These are phyloP conservation scores for Pyrenochaeta sp. DNA, from an alignment of 2,329 filamentous ascomycete species.

Conservation along the genomic window DNA sequence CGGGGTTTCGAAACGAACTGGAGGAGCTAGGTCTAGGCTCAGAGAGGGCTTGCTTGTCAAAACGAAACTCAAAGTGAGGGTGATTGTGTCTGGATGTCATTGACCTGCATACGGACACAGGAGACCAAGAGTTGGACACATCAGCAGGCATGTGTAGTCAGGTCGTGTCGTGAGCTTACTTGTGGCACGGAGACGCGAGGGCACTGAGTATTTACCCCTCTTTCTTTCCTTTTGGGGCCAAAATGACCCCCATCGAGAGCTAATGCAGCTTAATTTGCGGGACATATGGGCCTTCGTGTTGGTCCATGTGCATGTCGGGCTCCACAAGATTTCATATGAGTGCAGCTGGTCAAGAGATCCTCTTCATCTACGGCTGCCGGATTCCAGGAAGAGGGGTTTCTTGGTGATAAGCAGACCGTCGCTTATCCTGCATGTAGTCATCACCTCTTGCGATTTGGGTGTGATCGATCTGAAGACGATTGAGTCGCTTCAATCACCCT, in stretches of 20 bases:
- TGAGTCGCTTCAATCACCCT: neutral
- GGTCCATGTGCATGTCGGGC: constrained; percentile 20
- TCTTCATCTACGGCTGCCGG: constrained; percentile 10
- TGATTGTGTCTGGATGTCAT: constrained; percentile 3
- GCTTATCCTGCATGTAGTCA: constrained; percentile 2
- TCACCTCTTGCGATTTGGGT: neutral
- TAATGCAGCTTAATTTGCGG: constrained; percentile 23
- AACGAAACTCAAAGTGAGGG: constrained; percentile 10
- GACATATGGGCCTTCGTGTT: constrained; percentile 9
- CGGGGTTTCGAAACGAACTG: constrained; percentile 21
- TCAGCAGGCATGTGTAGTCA: constrained; percentile 6
- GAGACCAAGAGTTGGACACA: too few relatives aligned
- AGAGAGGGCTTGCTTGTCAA: constrained; percentile 5
- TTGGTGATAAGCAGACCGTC: constrained; percentile 3
- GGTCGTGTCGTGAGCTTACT: constrained; percentile 9
- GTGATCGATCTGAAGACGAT: neutral
- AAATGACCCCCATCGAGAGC: constrained; percentile 10
- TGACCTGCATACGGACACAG: constrained; percentile 6
- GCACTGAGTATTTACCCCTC: constrained; percentile 27
- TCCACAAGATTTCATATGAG: constrained; percentile 19
- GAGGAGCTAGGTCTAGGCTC: constrained; percentile 2
- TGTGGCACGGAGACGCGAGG: constrained; percentile 13
- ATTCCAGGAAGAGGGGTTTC: constrained; percentile 16
- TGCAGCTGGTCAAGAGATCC: constrained; percentile 15
- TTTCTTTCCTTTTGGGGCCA: constrained; percentile 19